These are phyloP conservation scores for Calonectria multiphialidica DNA, from an alignment of 2,329 filamentous ascomycete genomes.

Conservation along the genomic window DNA sequence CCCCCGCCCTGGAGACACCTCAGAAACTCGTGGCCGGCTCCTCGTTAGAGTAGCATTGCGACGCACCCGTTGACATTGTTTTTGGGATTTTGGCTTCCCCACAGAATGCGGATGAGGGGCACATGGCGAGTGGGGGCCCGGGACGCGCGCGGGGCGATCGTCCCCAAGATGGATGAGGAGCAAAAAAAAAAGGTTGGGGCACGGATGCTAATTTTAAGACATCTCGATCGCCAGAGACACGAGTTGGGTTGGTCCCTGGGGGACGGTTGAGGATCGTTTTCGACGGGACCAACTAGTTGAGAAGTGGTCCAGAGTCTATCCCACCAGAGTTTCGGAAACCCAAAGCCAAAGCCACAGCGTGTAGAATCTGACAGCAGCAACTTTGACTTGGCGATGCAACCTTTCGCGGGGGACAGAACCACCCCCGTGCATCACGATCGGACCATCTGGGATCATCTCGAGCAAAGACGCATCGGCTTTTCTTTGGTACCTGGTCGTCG, in stretches of 20 bases:
- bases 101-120: slow-evolving; percentile 10
- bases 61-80: background rate
- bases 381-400: background rate
- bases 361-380: background rate
- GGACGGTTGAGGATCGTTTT: background rate
- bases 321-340: background rate
- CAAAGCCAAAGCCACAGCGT: background rate
- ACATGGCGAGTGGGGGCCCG: slow-evolving; percentile 23
- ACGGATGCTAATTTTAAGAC: slow-evolving; percentile 12
- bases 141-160: slow-evolving; percentile 14
- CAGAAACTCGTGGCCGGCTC: background rate
- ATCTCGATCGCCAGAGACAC: background rate
- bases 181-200: slow-evolving; percentile 2
- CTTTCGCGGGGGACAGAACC: background rate
- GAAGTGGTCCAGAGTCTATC: background rate
- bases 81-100: slow-evolving; percentile 14
- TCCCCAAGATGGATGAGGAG: background rate
- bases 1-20: background rate
- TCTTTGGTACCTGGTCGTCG: background rate
- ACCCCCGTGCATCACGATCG: background rate
- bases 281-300: background rate
- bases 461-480: background rate
- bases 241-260: background rate
- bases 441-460: background rate
- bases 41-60: background rate